phyloP scores from a whole-genome alignment of 78 protist genomes.

The Parvularia atlantis region DNA sequence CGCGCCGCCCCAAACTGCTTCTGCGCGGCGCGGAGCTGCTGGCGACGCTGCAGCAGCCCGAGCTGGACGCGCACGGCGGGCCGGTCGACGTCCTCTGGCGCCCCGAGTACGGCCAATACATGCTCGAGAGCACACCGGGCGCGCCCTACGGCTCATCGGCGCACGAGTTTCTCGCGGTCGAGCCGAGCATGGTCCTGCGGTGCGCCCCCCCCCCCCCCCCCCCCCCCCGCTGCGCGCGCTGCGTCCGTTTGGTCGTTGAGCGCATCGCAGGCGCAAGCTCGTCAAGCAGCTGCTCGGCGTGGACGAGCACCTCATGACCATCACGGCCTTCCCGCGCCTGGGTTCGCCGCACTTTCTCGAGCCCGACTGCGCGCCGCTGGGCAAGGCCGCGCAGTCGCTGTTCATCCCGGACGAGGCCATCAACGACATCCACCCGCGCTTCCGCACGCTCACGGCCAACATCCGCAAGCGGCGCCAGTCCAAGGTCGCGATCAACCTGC shows the following conservation, averaged over 20 bases:
- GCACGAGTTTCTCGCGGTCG: background rate
- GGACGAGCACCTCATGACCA: slow-evolving; percentile 1
- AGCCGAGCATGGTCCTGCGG: slow-evolving; percentile 5
- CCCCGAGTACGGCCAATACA: slow-evolving; percentile 85
- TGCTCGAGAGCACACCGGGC: slow-evolving; percentile 23
- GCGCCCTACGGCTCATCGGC: background rate
- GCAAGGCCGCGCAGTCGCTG: slow-evolving; percentile 50
- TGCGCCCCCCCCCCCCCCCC: background rate
- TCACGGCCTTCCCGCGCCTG: slow-evolving; percentile 14
- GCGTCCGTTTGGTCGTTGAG: background rate
- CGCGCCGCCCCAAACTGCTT: slow-evolving; percentile 32
- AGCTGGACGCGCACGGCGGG: background rate
- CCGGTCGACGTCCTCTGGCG: slow-evolving; percentile 48
- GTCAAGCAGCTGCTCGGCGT: background rate
- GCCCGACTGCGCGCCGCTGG: slow-evolving; percentile 28
- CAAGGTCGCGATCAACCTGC: slow-evolving; percentile 73
- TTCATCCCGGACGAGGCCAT: slow-evolving; percentile 77
- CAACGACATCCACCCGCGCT: slow-evolving; percentile 81
- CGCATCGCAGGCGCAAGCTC: slow-evolving; percentile 7
- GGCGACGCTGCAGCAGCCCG: slow-evolving; percentile 2
- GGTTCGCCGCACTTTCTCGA: slow-evolving; percentile 25
- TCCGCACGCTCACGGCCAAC: slow-evolving; percentile 74
- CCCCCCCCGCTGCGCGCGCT: background rate
- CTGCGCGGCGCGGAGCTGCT: slow-evolving; percentile 43
- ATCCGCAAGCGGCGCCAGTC: slow-evolving; percentile 76